phyloP scores from a whole-genome alignment of 31 red algal genomes.

The Asparagopsis taxiformis region DNA sequence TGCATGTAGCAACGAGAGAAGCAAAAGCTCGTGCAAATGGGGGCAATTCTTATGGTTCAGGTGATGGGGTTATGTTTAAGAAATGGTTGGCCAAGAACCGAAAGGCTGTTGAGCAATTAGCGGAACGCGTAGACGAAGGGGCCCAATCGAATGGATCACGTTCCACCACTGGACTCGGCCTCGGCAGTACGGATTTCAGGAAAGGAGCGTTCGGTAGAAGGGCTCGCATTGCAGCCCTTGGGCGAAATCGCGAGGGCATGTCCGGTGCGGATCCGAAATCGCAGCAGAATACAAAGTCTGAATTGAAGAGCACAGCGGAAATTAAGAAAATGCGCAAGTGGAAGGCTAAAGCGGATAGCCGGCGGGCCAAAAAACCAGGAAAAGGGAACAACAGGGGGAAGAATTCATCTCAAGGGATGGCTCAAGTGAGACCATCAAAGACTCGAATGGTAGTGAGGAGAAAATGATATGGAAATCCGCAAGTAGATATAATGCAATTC shows the following conservation, averaged over 20 bases:
- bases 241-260: conserved; percentile 2
- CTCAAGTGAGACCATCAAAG: conserved; percentile 20
- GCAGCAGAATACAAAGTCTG: conserved; percentile 1
- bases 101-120: conserved; percentile 55
- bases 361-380: conserved; percentile 31
- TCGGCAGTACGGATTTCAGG: conserved; percentile 67
- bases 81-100: conserved; percentile 72
- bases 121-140: conserved; percentile 48
- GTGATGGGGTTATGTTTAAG: conserved; percentile 63
- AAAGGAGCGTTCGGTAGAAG: conserved; percentile 54
- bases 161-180: conserved; percentile 7
- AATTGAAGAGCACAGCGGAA: conserved; percentile 64
- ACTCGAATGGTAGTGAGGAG: conserved; percentile 55
- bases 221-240: conserved; percentile 45
- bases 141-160: background rate
- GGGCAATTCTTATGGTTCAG: conserved; percentile 46
- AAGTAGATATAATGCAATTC: no score
- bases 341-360: conserved; percentile 67
- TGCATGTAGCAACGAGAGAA: conserved; percentile 69
- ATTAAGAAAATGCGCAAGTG: conserved; percentile 76
- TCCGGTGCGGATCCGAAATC: background rate
- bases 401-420: conserved; percentile 14
- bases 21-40: conserved; percentile 38
- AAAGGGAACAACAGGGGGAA: conserved; percentile 2
- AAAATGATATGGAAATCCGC: no score